Percentiles rank a stretch among this genome's conserved stretches.
phyloP scores from a whole-genome alignment of 148 eudicot genomes.

The Rhododendron simsii region DNA sequence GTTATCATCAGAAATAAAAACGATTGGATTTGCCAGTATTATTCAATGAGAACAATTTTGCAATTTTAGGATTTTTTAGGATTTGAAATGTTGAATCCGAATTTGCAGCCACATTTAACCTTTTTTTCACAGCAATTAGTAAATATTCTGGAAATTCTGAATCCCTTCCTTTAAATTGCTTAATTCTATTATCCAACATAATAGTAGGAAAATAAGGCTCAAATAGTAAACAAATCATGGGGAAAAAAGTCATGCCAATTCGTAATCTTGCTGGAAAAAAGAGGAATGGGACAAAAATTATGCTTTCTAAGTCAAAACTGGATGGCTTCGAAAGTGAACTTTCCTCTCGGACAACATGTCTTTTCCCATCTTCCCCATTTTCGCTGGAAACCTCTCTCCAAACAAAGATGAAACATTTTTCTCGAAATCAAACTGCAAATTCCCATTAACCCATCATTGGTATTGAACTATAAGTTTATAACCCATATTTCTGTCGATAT shows the following conservation, averaged over 20 bases:
- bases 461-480: no score
- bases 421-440: conserved; percentile 1
- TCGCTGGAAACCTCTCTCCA: neutral
- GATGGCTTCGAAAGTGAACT: neutral
- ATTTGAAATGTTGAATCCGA: neutral
- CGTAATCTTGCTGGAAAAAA: neutral
- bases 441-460: neutral
- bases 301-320: neutral
- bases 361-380: neutral
- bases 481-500: neutral
- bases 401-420: neutral
- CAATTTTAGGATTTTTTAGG: neutral
- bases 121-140: neutral
- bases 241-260: neutral
- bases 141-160: neutral
- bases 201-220: neutral
- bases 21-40: neutral
- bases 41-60: neutral
- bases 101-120: neutral
- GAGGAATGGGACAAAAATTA: neutral
- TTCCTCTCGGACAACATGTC: neutral
- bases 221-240: neutral
- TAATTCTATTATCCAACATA: neutral
- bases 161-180: neutral
- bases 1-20: neutral